Base-by-base conservation (phyloP, 78 protist species). In the Salpingoeca rosetta region DNA sequence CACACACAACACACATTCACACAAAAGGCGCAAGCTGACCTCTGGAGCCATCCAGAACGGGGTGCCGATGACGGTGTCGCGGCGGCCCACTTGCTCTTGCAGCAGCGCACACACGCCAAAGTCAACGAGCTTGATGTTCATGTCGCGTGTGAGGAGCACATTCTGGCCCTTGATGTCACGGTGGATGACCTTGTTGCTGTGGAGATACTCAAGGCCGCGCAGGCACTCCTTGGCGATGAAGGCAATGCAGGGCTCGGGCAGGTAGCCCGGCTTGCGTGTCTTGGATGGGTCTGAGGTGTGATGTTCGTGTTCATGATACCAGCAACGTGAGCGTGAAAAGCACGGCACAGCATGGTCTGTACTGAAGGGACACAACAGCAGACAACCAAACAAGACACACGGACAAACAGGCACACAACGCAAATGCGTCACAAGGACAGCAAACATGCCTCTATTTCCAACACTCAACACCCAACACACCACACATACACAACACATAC, bases 151-250 rank as follows among this genome's bases (percentile, higher is more conserved):
- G 42, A 93, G 43, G 12, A 93, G 78, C 3, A 93, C 84, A 77
- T 93, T 93, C 40, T 91, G 94, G 26, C 92, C 93, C 81, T 94
- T 94, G 78, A 94, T 93, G 44, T 94, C 96, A 38, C 90, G 87
- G 82, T 94, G 96, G 44, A 94, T 92, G 17, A 89, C 89, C 37
- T 88, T 87, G 74, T 83, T 83, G 17, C 78, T 39, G 81, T 94
- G 94, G n/a, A 94, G 85, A 78, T 92, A 92, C 27, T 56, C 91
- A 3, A 94, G 89, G 12, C 94, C 96, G 41, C 27, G n/a, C 28
- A 92, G 89, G 7, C 92, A 85, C 22, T 75, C 78, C 22, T 72
- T 3, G 27, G 80, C n/a, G 11, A 94, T 84, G 38, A 31, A 72
- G 28, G 90, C 86, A n/a, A 90, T 88, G 81, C 89, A 90, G 22